A percentile compares a stretch with the other conserved stretches of the same genome.
These are phyloP conservation scores for Pseudogymnoascus sp. DNA, from an alignment of 2,329 filamentous ascomycete species.

Conservation along the genomic window DNA sequence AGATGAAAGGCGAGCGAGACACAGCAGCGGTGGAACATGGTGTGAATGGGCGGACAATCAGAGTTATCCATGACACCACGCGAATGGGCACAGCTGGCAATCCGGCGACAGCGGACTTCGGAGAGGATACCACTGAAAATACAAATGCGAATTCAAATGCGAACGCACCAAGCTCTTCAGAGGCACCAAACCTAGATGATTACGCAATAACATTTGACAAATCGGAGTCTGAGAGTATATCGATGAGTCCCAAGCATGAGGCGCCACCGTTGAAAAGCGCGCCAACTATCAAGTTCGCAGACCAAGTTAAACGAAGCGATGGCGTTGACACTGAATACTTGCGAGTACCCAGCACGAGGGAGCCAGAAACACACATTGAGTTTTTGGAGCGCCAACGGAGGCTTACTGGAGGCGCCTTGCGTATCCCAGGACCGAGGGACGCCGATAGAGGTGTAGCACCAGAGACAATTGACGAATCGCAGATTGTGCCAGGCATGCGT, in stretches of 20 bases:
- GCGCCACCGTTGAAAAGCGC: slow-evolving; percentile 17
- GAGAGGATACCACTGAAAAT: background rate
- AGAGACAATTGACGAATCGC: slow-evolving; percentile 40
- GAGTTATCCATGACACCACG: slow-evolving; percentile 53
- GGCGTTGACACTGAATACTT: slow-evolving; percentile 44
- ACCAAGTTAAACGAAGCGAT: slow-evolving; percentile 55
- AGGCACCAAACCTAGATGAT: background rate
- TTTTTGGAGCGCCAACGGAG: slow-evolving; percentile 81
- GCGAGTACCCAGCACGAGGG: slow-evolving; percentile 44
- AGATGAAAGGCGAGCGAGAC: slow-evolving; percentile 37
- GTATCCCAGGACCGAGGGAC: slow-evolving; percentile 87
- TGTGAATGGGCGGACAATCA: slow-evolving; percentile 59
- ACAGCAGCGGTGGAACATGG: slow-evolving; percentile 41
- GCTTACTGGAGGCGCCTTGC: slow-evolving; percentile 62
- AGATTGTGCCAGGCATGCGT: background rate
- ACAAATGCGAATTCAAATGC: background rate
- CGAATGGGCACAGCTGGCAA: slow-evolving; percentile 4
- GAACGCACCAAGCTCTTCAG: background rate
- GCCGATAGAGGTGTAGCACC: slow-evolving; percentile 76
- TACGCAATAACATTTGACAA: slow-evolving; percentile 9
- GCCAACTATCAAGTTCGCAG: slow-evolving; percentile 52
- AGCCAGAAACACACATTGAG: slow-evolving; percentile 74
- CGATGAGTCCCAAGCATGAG: background rate
- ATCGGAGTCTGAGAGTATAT: background rate
- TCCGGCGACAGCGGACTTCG: background rate